Evolutionary conservation across 257 asterid genomes (phyloP).

Genomic region (Plantago major): DNA sequence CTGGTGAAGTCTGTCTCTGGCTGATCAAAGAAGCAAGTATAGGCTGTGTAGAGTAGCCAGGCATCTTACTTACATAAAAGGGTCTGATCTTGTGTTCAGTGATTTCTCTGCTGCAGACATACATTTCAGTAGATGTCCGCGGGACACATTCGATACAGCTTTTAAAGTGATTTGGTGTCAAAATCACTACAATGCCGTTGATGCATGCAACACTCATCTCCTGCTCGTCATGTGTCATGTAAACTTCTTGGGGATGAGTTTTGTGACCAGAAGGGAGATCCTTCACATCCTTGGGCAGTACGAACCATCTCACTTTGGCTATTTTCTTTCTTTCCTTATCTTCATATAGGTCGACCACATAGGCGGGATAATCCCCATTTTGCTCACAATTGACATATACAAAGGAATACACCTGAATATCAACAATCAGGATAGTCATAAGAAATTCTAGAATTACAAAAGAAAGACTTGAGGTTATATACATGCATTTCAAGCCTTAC

Average conservation of each 20-base stretch:
- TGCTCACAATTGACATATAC: too few species aligned
- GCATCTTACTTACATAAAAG: background rate
- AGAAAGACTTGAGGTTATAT: background rate
- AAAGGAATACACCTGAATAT: background rate
- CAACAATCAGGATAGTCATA: background rate
- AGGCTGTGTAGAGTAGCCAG: background rate
- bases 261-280: slow-evolving; percentile 23
- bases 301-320: slow-evolving; percentile 31
- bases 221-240: slow-evolving; percentile 24
- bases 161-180: slow-evolving; percentile 17
- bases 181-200: slow-evolving; percentile 12
- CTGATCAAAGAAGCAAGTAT: background rate
- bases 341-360: slow-evolving; percentile 43
- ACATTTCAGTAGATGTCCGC: too few species aligned
- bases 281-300: slow-evolving; percentile 20
- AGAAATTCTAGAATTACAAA: background rate
- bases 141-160: slow-evolving; percentile 12
- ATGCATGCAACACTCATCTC: slow-evolving; percentile 21
- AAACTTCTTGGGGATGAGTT: slow-evolving; percentile 35
- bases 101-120: background rate
- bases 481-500: too few species aligned
- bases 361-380: slow-evolving; percentile 20
- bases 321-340: slow-evolving; percentile 24
- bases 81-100: background rate
- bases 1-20: too few species aligned